Evolutionary conservation across 768 basidiomycete species (phyloP).

Genomic region (Boletus tylopilopsis): DNA sequence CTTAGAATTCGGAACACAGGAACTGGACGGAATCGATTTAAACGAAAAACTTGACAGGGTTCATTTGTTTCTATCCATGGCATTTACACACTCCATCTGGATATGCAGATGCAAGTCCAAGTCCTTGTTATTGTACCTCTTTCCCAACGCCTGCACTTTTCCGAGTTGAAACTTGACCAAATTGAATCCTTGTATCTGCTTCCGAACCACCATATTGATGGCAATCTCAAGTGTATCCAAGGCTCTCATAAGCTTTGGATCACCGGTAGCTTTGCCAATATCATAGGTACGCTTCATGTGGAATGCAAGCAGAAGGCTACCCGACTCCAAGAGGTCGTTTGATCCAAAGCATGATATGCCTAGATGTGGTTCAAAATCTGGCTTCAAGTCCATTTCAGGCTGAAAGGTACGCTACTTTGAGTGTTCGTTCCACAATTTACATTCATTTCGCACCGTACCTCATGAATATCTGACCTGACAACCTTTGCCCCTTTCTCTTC

Average conservation of each 20-base stretch:
- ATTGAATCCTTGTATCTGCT: background rate
- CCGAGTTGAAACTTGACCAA: background rate
- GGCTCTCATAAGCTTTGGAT: background rate
- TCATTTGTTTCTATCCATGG: background rate
- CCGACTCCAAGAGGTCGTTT: background rate
- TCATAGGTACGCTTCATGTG: background rate
- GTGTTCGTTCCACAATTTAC: too few species aligned
- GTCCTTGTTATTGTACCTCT: background rate
- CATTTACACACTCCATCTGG: background rate
- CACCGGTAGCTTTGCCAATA: background rate
- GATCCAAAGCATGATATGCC: background rate
- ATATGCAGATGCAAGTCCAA: background rate
- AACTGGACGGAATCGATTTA: too few species aligned
- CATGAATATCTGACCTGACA: too few species aligned
- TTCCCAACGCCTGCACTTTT: background rate
- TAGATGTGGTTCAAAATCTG: too few species aligned
- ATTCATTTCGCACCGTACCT: background rate
- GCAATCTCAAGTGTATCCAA: background rate
- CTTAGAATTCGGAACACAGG: too few species aligned
- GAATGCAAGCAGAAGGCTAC: background rate
- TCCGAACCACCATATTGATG: background rate
- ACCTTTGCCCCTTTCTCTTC: too few species aligned
- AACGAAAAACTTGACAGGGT: too few species aligned
- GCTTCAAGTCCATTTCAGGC: rapidly evolving
- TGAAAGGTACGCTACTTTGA: background rate